Conservation (phyloP, 495 filamentous ascomycete species). For the Clavariopsis aquatica region DNA sequence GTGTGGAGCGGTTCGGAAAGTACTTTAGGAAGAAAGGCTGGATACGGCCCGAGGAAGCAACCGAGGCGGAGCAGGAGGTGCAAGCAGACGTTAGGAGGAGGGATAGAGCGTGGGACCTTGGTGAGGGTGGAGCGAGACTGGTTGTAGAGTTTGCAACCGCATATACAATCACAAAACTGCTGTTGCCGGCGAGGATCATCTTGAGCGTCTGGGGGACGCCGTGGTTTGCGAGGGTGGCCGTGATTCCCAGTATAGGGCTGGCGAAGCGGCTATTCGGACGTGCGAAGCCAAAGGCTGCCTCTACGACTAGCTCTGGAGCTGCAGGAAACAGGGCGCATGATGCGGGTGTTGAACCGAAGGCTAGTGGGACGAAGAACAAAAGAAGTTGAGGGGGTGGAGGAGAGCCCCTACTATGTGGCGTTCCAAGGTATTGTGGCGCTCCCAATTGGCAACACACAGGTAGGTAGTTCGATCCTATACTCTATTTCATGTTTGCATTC, state of each 20-base stretch:
- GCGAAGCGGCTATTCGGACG: constrained; percentile 48
- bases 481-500: no score
- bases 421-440: background rate
- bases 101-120: constrained; percentile 41
- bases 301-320: constrained; percentile 12
- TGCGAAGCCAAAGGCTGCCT: constrained; percentile 37
- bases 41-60: constrained; percentile 49
- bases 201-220: constrained; percentile 85
- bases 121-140: constrained; percentile 46
- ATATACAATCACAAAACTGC: constrained; percentile 81
- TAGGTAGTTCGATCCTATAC: background rate
- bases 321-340: constrained; percentile 36
- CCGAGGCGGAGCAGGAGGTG: constrained; percentile 42
- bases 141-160: constrained; percentile 71
- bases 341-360: constrained; percentile 32
- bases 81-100: constrained; percentile 41
- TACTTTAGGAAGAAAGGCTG: constrained; percentile 65
- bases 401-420: background rate
- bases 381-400: background rate
- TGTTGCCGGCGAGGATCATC: constrained; percentile 73
- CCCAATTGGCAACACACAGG: background rate
- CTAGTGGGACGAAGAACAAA: background rate
- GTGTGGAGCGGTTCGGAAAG: constrained; percentile 57
- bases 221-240: constrained; percentile 78
- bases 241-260: constrained; percentile 52